These are phyloP conservation scores for Zizania palustris DNA, from an alignment of 202 grass and related monocot species.

Conservation along the genomic window DNA sequence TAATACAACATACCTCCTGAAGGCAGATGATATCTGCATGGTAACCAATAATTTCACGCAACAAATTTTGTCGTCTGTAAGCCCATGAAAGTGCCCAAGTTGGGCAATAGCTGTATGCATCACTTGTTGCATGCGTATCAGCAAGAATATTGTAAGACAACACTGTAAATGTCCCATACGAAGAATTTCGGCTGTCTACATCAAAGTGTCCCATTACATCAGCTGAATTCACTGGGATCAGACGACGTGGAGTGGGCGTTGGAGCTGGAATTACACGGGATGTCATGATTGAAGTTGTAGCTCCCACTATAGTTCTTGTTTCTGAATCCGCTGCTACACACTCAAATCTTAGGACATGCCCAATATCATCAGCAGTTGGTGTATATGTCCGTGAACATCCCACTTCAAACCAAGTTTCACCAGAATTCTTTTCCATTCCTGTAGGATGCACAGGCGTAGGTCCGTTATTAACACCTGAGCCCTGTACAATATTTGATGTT, in stretches of 20 bases:
- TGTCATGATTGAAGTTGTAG: slow-evolving; percentile 62
- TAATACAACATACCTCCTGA: slow-evolving; percentile 68
- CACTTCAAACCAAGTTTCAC: slow-evolving; percentile 81
- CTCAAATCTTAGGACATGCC: slow-evolving; percentile 79
- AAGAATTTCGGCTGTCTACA: slow-evolving; percentile 56
- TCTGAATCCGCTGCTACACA: slow-evolving; percentile 64
- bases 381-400: slow-evolving; percentile 73
- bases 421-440: slow-evolving; percentile 58
- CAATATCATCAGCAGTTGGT: slow-evolving; percentile 80
- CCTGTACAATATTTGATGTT: slow-evolving; percentile 56
- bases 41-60: slow-evolving; percentile 85
- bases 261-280: slow-evolving; percentile 86
- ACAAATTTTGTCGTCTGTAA: slow-evolving; percentile 87
- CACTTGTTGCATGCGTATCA: slow-evolving; percentile 70
- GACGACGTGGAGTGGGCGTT: slow-evolving; percentile 66
- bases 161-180: slow-evolving; percentile 73
- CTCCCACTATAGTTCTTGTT: slow-evolving; percentile 54
- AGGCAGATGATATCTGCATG: slow-evolving; percentile 94
- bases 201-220: slow-evolving; percentile 58
- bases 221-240: slow-evolving; percentile 69
- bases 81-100: slow-evolving; percentile 90
- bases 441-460: slow-evolving; percentile 52
- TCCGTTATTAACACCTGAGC: slow-evolving; percentile 55
- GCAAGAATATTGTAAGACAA: slow-evolving; percentile 93
- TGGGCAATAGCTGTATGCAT: slow-evolving; percentile 81